Evolutionary conservation across 192 early-diverging fungal genomes (phyloP), one percentile per base, ranked within the genome.

Genomic region (Entomortierella chlamydospora): DNA sequence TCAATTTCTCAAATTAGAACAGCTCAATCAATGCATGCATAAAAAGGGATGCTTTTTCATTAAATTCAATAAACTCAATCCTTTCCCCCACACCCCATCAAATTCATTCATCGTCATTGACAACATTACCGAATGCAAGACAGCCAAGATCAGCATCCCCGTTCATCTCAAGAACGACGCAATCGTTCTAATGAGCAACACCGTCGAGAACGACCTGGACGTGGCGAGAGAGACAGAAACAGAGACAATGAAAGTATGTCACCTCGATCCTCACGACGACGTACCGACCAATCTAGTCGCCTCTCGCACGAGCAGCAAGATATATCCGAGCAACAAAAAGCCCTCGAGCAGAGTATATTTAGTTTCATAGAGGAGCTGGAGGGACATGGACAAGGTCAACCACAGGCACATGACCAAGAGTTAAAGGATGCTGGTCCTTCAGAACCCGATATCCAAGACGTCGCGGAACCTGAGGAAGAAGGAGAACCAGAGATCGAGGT

Each of bases 131-230:
- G n/a, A 1, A 64, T 64, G 62, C 49, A 64, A 37, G 33, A 17
- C 50, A 6, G 53, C 4, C 41, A 53, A 52, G 51, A 53, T 30
- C 55, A 58, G 30, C 20, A 13, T 9, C 11, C 50, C 17, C 31
- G 54, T 25, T 31, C 55, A 18, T 50, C 55, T 4, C 42, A 57
- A 47, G 65, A 68, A 33, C 65, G 37, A n/a, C 65, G 55, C 56
- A 55, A 47, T 22, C 42, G 51, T 12, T 53, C n/a, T 7, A 47
- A 23, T 25, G 55, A 68, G 8, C 54, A 58, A 15, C 65, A 42
- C 2, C 34, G 49, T 1, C 41, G 57, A 39, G 42, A 68, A 7
- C 4, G 34, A 37, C 5, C 4, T 37, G 10, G 34, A 37, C 5
- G 10, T 37, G 10, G 34, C 4, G 34, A 37, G 10, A 37, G 34